Base-by-base conservation (phyloP, 2,329 filamentous ascomycete species). In the Ceratocystis cacaofunesta region DNA sequence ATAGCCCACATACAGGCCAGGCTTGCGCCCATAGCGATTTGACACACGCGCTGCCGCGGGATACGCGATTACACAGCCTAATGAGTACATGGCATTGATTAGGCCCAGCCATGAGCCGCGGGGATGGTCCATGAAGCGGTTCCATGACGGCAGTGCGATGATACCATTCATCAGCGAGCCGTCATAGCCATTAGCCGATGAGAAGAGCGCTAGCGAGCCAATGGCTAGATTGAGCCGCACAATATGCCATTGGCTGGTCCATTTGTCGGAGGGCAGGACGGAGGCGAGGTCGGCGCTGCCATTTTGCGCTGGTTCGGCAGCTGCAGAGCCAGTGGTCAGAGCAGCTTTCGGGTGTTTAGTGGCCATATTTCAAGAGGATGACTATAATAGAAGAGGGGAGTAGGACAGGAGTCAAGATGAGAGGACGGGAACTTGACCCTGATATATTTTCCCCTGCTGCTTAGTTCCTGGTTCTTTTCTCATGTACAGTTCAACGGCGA, bases 211-310 rank as follows among this genome's bases (percentile, higher is more conserved):
- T 66, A 79, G 70, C 67, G 77, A 80, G 70, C 77, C 76, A 64
- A 79, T 75, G 25, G 82, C 82, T 72, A 83, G 78, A 69, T 79
- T 92, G 67, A 69, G 72, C 94, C 90, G 70, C 90, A 90, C 43
- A 89, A 94, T 85, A 92, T 94, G 22, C 90, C 89, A 17, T 88
- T 90, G 0, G 15, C 64, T 44, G 48, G 61, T 95, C 86, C 43
- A 95, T 0, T 89, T 87, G n/a, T 94, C 85, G 1, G 89, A 83
- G 67, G 95, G 87, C 71, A 91, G 92, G 0, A 89, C 86, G 2
- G 91, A 84, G 1, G 86, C 86, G 22, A 92, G 78, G 68, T 86
- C 84, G 1, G 88, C 22, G 52, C 22, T 4, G 52, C 28, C 25
- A 6, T n/a, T 8, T 10, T 25, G 8, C 87, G 2, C 90, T 62